phyloP scores from a whole-genome alignment of 495 filamentous ascomycete genomes.

The Aspergillus ostianus region DNA sequence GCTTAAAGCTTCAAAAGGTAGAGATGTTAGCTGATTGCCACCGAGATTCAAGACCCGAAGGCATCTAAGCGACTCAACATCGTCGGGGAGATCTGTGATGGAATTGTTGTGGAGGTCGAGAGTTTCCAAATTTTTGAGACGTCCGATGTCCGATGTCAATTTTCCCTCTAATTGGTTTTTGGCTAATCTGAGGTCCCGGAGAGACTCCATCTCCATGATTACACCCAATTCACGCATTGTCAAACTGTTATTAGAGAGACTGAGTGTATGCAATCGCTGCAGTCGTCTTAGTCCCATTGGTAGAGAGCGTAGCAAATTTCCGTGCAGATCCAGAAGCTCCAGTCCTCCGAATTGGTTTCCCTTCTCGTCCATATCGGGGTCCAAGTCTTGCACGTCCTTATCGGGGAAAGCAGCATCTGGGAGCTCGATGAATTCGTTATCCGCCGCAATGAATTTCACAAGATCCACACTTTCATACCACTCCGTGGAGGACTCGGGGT shows the following conservation, averaged over 20 bases:
- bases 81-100: slow-evolving; percentile 69
- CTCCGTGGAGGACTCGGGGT: slow-evolving; percentile 56
- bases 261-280: slow-evolving; percentile 70
- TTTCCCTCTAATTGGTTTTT: slow-evolving; percentile 72
- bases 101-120: slow-evolving; percentile 81
- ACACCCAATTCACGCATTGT: slow-evolving; percentile 66
- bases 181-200: slow-evolving; percentile 79
- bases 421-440: slow-evolving; percentile 82
- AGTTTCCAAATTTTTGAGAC: slow-evolving; percentile 66
- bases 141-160: slow-evolving; percentile 55
- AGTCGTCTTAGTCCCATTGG: slow-evolving; percentile 76
- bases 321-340: slow-evolving; percentile 80
- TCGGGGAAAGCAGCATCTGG: slow-evolving; percentile 76
- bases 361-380: slow-evolving; percentile 59
- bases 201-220: slow-evolving; percentile 63
- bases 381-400: slow-evolving; percentile 52
- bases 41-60: slow-evolving; percentile 75
- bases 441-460: slow-evolving; percentile 81
- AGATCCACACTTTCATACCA: slow-evolving; percentile 97
- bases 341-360: slow-evolving; percentile 81
- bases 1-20: slow-evolving; percentile 68
- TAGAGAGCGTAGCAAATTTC: slow-evolving; percentile 69
- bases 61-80: slow-evolving; percentile 58
- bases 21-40: slow-evolving; percentile 65
- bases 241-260: slow-evolving; percentile 82